phyloP scores from a whole-genome alignment of 2,329 filamentous ascomycete species.

The Teratosphaeria zuluensis region DNA sequence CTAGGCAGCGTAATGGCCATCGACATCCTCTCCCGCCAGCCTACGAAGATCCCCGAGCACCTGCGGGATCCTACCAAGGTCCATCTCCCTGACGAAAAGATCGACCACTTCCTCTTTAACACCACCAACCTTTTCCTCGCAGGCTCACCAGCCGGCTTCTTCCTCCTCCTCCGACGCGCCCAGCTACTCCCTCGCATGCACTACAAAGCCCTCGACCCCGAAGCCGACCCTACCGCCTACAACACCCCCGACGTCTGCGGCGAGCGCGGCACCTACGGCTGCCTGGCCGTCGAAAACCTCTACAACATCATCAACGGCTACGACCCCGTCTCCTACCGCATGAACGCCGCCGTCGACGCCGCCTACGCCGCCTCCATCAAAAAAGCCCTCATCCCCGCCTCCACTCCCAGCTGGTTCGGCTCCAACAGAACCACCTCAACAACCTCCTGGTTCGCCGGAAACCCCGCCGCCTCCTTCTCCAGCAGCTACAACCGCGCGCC shows the following conservation, averaged over 20 bases:
- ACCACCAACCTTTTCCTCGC: slow-evolving; percentile 82
- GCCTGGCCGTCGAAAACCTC: slow-evolving; percentile 86
- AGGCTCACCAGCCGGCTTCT: slow-evolving; percentile 87
- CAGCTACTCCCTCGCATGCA: slow-evolving; percentile 66
- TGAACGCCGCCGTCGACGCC: slow-evolving; percentile 83
- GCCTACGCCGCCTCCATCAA: slow-evolving; percentile 68
- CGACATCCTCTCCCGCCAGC: slow-evolving; percentile 83
- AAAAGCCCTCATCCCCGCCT: slow-evolving; percentile 67
- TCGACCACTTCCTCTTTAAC: slow-evolving; percentile 73
- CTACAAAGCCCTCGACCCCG: slow-evolving; percentile 26
- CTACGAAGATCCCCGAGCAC: slow-evolving; percentile 53
- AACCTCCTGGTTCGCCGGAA: slow-evolving; percentile 29
- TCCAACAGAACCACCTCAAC: slow-evolving; percentile 16
- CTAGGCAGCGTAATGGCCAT: slow-evolving; percentile 90
- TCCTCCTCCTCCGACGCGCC: slow-evolving; percentile 70
- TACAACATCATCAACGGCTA: slow-evolving; percentile 82
- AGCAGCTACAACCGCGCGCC: slow-evolving; percentile 21
- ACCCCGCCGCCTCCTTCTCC: slow-evolving; percentile 15
- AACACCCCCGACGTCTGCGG: slow-evolving; percentile 52
- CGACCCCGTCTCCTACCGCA: slow-evolving; percentile 77
- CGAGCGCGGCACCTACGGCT: slow-evolving; percentile 73
- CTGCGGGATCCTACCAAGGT: slow-evolving; percentile 24
- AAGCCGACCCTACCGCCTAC: slow-evolving; percentile 53
- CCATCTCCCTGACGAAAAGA: slow-evolving; percentile 14
- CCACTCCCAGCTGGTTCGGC: slow-evolving; percentile 43